Evolutionary conservation across 192 early-diverging fungal genomes (phyloP).

Genomic region (Rhizophagus sp.): DNA sequence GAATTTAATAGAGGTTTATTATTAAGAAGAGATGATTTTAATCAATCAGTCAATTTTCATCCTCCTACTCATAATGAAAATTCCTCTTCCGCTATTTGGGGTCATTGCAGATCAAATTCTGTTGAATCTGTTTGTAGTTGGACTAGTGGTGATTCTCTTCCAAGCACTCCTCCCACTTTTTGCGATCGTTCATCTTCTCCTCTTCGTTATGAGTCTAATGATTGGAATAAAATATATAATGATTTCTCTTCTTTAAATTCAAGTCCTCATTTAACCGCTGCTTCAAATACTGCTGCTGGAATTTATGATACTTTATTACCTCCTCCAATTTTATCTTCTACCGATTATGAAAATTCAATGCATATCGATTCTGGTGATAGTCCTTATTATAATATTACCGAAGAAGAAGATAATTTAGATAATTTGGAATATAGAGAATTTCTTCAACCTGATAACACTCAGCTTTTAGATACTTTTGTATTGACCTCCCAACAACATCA

Average conservation of each 20-base stretch:
- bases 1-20: not conserved
- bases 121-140: not conserved
- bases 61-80: not conserved
- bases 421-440: not conserved
- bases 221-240: not conserved
- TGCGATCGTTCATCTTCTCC: not conserved
- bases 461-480: not conserved
- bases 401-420: not conserved
- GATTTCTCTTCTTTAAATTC: not conserved
- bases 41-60: not conserved
- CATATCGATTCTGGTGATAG: not conserved
- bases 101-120: slow-evolving; percentile 26
- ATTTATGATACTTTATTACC: not conserved
- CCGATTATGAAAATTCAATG: not conserved
- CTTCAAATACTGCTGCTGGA: not conserved
- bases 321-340: too few species aligned
- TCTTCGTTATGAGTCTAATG: slow-evolving; percentile 6
- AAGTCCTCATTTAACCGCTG: not conserved
- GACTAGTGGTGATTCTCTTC: slow-evolving; percentile 8
- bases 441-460: not conserved
- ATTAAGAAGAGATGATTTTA: not conserved
- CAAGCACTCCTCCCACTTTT: slow-evolving; percentile 10
- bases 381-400: not conserved
- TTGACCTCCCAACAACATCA: not conserved
- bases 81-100: not conserved